A percentile compares a stretch with the other conserved stretches of the same genome.
Evolutionary conservation across 2,329 filamentous ascomycete genomes (phyloP).

Genomic region (Aspergillus sp.): DNA sequence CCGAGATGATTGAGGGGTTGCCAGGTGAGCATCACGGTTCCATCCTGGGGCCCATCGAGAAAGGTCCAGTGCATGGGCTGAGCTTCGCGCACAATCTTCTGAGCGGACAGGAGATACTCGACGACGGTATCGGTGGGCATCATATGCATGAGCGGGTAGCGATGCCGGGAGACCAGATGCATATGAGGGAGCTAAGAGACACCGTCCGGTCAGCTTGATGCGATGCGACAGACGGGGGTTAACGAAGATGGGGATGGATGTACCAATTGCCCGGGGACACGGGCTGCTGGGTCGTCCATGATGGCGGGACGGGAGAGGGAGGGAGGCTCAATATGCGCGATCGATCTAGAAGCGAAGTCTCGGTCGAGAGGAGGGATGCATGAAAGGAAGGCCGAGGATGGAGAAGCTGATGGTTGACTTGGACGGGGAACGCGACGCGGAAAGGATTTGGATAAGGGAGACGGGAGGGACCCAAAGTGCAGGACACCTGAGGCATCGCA

Average conservation of each 20-base stretch:
- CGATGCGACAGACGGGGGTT: background rate
- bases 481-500: conserved; percentile 23
- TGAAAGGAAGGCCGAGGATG: background rate
- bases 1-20: conserved; percentile 72
- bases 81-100: conserved; percentile 78
- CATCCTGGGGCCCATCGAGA: conserved; percentile 77
- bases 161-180: conserved; percentile 80
- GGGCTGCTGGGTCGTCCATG: conserved; percentile 48
- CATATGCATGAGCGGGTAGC: conserved; percentile 71
- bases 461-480: conserved; percentile 11
- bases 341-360: background rate
- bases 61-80: conserved; percentile 93
- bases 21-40: conserved; percentile 82
- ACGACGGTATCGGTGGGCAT: conserved; percentile 75
- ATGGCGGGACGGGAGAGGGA: conserved; percentile 20
- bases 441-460: conserved; percentile 28
- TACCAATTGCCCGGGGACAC: conserved; percentile 47
- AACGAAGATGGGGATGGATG: conserved; percentile 14
- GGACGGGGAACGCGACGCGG: conserved; percentile 33
- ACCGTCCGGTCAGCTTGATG: conserved; percentile 12
- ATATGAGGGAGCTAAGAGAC: conserved; percentile 70
- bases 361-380: background rate
- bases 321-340: conserved; percentile 12
- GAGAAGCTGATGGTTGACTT: background rate
- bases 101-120: conserved; percentile 78